Evolutionary conservation across 2,329 filamentous ascomycete species (phyloP), one percentile per base, ranked within the genome.

Genomic region (Stemphylium lycopersici): DNA sequence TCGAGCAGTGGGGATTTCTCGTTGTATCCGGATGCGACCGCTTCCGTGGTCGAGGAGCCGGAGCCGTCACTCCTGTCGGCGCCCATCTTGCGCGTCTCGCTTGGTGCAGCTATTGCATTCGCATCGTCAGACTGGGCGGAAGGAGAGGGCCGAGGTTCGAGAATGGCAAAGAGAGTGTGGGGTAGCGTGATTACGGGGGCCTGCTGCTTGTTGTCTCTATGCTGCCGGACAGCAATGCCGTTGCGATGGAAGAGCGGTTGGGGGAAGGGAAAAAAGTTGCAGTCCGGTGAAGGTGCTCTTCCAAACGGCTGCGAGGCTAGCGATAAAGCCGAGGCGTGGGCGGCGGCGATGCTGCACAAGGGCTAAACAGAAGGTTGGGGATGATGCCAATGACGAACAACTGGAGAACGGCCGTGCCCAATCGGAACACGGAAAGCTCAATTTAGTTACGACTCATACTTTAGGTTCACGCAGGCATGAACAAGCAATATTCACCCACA

Each of bases 1-100:
- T 63, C 77, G 61, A 92, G 76, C 52, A 96, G 78, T 40, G 90
- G 87, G 15, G 88, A 86, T 68, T 87, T 87, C 76, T 96, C 91
- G 69, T 87, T 79, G 52, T 78, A 65, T 41, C 72, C 69, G 63
- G 74, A 71, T 58, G 69, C 55, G 52, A 67, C 59, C 46, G 66
- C 65, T 55, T 72, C 67, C 44, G 66, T 66, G 37, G 61, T 56
- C 41, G 67, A 58, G 57, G 59, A 62, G 53, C 56, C 57, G 41
- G 61, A 50, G 48, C 52, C 50, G 38, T 63, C 55, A 38, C 52
- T 50, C 54, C 61, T 63, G 58, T 48, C 51, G 40, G 64, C 59
- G 47, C 62, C 62, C 71, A 73, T 73, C 46, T 63, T 69, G 65
- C 63, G 63, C 68, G 64, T 64, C 60, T 70, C 60, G 62, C 70